Conservation (phyloP, 176 grass and related monocot genomes). For the barley (Hordeum vulgare) region MorexV3_pseudomolecules_assembly NC_058519.1:158344229-158344728, state of each 20-base stretch:
- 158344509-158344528: background rate
- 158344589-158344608: no score
- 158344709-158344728: background rate
- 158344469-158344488: no score
- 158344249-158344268: background rate
- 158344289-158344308: background rate
- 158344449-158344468: no score
- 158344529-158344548: background rate
- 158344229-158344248: background rate
- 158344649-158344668: no score
- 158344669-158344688: no score
- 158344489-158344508: background rate
- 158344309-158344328: background rate
- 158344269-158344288: background rate
- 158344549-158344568: background rate
- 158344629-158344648: no score
- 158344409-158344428: background rate
- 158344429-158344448: no score
- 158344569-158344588: no score
- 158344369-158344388: background rate
- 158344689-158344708: background rate
- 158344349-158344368: background rate
- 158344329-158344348: background rate
- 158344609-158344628: no score
- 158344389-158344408: background rate